Base-by-base conservation (phyloP, 2,329 filamentous ascomycete genomes). In the Pseudogymnoascus sp. region DNA sequence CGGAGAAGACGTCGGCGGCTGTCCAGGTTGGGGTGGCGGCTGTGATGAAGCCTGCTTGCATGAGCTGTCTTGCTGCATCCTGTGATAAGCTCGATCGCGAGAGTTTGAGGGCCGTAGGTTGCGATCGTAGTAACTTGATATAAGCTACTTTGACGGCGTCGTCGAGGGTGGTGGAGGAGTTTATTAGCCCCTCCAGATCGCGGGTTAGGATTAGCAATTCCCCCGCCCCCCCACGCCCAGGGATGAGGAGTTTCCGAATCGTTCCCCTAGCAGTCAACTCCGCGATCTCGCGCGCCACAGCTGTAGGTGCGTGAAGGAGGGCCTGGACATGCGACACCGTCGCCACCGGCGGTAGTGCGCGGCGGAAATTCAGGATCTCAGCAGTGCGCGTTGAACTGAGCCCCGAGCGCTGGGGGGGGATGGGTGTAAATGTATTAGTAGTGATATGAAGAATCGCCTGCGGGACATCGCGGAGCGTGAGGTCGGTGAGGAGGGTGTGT, bases 31-130 rank as follows among this genome's bases (percentile, higher is more conserved):
- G 73, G 69, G 75, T 73, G 64, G 73, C 77, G 66, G 69, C 77
- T 1, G 87, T 90, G 1, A 92, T 74, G 69, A 91, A 90, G 2
- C 90, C 89, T 0, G 82, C 81, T 47, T 80, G 77, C 64, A 90
- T 82, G 0, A 92, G 78, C 61, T 80, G 77, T 53, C 85, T 80
- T 21, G 82, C 75, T 69, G 87, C 80, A 3, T 70, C 69, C 8
- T 72, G 70, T 2, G 74, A 71, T 63, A 89, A 74, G 3, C 69
- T 66, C 14, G 71, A 70, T 2, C 73, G 69, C 14, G 75, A 66
- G 12, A 82, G 70, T 2, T 76, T 77, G 18, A 78, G 69, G 0
- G 77, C 77, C 10, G 76, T 79, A 0, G 83, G 80, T 62, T 86
- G 78, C 16, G 75, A 73, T 38, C 74, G 75, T 63, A 91, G 73